These are phyloP conservation scores for Mucor indicus DNA, from an alignment of 371 early-diverging fungal species.

Conservation along the genomic window DNA sequence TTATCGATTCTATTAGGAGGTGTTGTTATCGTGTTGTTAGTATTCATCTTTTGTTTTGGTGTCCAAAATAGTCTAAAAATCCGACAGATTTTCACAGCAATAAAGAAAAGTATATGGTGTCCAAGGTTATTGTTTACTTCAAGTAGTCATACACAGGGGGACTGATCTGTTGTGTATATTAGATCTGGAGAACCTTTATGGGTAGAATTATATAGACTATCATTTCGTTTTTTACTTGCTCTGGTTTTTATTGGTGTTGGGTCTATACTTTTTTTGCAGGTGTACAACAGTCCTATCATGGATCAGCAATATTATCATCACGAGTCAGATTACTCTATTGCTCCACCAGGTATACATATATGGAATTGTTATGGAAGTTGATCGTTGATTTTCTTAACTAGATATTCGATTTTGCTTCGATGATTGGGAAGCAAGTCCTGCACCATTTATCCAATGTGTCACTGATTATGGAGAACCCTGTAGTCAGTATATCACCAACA, in stretches of 20 bases:
- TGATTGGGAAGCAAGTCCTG: slow-evolving; percentile 14
- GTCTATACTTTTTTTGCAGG: slow-evolving; percentile 21
- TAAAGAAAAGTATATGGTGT: slow-evolving; percentile 19
- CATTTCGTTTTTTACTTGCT: slow-evolving; percentile 18
- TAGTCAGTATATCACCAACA: slow-evolving; percentile 18
- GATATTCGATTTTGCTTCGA: slow-evolving; percentile 39
- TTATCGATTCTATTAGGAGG: slow-evolving; percentile 3
- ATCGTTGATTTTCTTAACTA: not conserved
- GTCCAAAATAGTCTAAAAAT: not conserved
- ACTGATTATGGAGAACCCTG: slow-evolving; percentile 33
- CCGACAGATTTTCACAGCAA: not conserved
- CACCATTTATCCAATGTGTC: slow-evolving; percentile 16
- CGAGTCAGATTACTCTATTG: slow-evolving; percentile 11
- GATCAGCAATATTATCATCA: slow-evolving; percentile 24
- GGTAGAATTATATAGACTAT: slow-evolving; percentile 27
- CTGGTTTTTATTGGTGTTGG: slow-evolving; percentile 15
- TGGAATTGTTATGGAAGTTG: not conserved
- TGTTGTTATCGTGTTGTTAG: not conserved
- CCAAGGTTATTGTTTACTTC: slow-evolving; percentile 22
- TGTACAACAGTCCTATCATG: slow-evolving; percentile 32
- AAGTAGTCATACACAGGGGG: too few relatives aligned
- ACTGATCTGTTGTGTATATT: not conserved
- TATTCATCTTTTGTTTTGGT: slow-evolving; percentile 2
- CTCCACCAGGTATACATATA: slow-evolving; percentile 36
- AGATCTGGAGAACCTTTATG: slow-evolving; percentile 37